Evolutionary conservation across 352 stramenopile genomes (phyloP).

Genomic region (Pythium biforme): DNA sequence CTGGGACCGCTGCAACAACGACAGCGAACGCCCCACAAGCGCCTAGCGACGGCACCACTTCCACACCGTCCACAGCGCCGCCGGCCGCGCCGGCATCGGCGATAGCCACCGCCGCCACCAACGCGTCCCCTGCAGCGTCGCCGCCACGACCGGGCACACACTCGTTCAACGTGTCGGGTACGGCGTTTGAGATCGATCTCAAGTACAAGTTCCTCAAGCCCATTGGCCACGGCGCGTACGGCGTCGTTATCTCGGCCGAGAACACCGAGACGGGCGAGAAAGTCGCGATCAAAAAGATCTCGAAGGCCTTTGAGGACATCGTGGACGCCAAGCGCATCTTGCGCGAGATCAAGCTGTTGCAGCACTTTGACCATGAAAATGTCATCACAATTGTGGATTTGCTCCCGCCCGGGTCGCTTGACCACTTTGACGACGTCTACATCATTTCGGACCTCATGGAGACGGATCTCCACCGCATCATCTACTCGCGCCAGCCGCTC

Average conservation of each 20-base stretch:
- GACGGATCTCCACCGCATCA: constrained; percentile 97
- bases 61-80: constrained; percentile 1
- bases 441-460: constrained; percentile 98
- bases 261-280: constrained; percentile 83
- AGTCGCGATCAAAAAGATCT: constrained; percentile 89
- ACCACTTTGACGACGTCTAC: constrained; percentile 97
- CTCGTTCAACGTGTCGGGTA: constrained; percentile 84
- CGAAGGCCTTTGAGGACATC: constrained; percentile 95
- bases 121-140: neutral
- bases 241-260: constrained; percentile 90
- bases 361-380: constrained; percentile 94
- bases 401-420: constrained; percentile 89
- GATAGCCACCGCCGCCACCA: neutral
- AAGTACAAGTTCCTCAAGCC: constrained; percentile 95
- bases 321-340: constrained; percentile 99
- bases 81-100: constrained; percentile 8
- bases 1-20: neutral
- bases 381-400: constrained; percentile 96
- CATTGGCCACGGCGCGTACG: constrained; percentile 94
- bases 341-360: constrained; percentile 94
- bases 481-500: constrained; percentile 94
- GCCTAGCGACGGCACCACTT: neutral
- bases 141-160: constrained; percentile 56
- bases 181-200: constrained; percentile 89
- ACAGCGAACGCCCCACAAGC: neutral